These are phyloP conservation scores for Dysphania ambrosioides DNA, from an alignment of 148 eudicot genomes.

Conservation along the genomic window DNA sequence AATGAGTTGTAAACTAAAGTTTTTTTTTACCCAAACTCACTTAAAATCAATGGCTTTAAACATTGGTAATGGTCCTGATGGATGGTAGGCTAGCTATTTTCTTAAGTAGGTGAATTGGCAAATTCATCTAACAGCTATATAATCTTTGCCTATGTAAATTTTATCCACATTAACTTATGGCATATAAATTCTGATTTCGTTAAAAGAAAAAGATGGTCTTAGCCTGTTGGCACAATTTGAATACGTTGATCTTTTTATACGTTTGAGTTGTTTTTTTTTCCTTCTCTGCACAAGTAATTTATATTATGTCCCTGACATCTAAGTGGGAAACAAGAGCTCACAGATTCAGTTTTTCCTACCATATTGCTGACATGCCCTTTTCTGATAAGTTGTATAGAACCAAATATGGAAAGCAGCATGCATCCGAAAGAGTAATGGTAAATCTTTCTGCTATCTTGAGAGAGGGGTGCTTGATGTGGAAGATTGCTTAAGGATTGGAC, in stretches of 20 bases:
- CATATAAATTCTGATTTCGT: background rate
- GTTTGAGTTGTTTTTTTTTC: too few relatives aligned
- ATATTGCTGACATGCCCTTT: background rate
- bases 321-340: too few relatives aligned
- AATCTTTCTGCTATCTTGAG: slow-evolving; percentile 34
- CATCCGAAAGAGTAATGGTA: slow-evolving; percentile 29
- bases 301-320: too few relatives aligned
- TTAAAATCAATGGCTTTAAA: background rate
- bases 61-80: slow-evolving; percentile 14
- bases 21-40: background rate
- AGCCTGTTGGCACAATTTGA: too few relatives aligned
- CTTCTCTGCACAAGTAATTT: too few relatives aligned
- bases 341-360: background rate
- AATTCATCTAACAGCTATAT: slow-evolving; percentile 39
- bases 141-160: background rate
- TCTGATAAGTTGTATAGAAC: background rate
- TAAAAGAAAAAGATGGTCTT: too few relatives aligned
- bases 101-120: slow-evolving; percentile 49
- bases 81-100: slow-evolving; percentile 41
- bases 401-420: slow-evolving; percentile 16
- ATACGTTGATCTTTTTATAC: too few relatives aligned
- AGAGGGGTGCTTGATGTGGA: slow-evolving; percentile 45
- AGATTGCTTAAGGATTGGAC: slow-evolving; percentile 42
- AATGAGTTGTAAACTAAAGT: background rate
- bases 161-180: background rate